phyloP scores from a whole-genome alignment of 768 basidiomycete genomes.

The Boletus vinaceobasis region DNA sequence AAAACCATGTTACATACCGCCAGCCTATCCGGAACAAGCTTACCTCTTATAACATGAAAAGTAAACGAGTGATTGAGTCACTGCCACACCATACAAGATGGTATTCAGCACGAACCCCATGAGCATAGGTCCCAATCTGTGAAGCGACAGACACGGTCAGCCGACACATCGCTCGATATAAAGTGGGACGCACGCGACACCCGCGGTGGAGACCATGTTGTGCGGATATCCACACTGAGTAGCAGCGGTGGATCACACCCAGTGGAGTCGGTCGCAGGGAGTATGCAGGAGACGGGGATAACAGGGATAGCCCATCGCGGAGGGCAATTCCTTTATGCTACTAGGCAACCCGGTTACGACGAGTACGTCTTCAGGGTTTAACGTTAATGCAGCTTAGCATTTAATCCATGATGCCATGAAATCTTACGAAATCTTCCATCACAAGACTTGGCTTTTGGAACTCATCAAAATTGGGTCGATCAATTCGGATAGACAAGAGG shows the following conservation, averaged over 20 bases:
- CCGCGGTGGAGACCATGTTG: conserved; percentile 20
- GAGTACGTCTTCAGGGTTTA: conserved; percentile 23
- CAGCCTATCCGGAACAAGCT: background rate
- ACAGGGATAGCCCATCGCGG: background rate
- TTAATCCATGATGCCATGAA: background rate
- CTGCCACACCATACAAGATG: conserved; percentile 34
- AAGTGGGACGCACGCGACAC: conserved; percentile 18
- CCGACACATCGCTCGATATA: background rate
- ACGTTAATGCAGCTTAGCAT: background rate
- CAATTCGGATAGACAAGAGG: background rate
- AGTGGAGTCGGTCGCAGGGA: conserved; percentile 3
- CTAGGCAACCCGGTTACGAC: conserved; percentile 6
- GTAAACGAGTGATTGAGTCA: conserved; percentile 34
- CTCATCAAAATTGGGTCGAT: background rate
- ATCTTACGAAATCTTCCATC: conserved; percentile 14
- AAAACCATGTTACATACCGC: background rate
- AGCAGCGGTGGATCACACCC: background rate
- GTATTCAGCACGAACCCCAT: conserved; percentile 35
- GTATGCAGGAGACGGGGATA: conserved; percentile 6
- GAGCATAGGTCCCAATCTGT: conserved; percentile 35
- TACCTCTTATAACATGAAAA: conserved; percentile 28
- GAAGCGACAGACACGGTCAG: background rate
- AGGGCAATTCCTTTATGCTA: conserved; percentile 11
- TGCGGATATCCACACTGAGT: conserved; percentile 7
- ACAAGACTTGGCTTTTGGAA: background rate